phyloP scores from a whole-genome alignment of 1,284 basidiomycete species.

The Xerocomus nothofagi region DNA sequence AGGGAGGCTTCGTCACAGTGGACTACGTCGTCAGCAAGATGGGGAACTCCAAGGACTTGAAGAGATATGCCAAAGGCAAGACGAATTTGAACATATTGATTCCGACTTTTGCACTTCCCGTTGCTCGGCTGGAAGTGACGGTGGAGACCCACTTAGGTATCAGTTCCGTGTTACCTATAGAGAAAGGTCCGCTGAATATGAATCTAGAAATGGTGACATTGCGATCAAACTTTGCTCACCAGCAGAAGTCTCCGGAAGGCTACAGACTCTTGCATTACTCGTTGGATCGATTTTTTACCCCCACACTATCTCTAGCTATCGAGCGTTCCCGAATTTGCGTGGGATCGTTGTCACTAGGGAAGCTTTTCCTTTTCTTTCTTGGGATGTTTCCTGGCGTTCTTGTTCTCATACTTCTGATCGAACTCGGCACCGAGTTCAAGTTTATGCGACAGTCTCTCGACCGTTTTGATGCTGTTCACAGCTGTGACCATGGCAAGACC shows the following conservation, averaged over 20 bases:
- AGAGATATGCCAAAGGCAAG: slow-evolving; percentile 36
- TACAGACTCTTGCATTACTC: slow-evolving; percentile 54
- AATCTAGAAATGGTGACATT: slow-evolving; percentile 20
- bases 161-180: background rate
- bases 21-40: slow-evolving; percentile 57
- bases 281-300: slow-evolving; percentile 56
- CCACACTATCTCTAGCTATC: slow-evolving; percentile 45
- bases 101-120: slow-evolving; percentile 65
- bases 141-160: slow-evolving; percentile 54
- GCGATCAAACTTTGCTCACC: slow-evolving; percentile 30
- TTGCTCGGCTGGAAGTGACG: slow-evolving; percentile 63
- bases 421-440: slow-evolving; percentile 39
- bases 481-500: slow-evolving; percentile 23
- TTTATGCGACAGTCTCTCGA: slow-evolving; percentile 39
- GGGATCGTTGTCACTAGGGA: slow-evolving; percentile 29
- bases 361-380: slow-evolving; percentile 33
- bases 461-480: slow-evolving; percentile 24
- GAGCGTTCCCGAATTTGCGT: slow-evolving; percentile 24
- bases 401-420: slow-evolving; percentile 37
- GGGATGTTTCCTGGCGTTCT: slow-evolving; percentile 30
- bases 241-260: slow-evolving; percentile 24
- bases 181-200: slow-evolving; percentile 4
- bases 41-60: slow-evolving; percentile 21
- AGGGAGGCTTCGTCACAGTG: slow-evolving; percentile 52
- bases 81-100: slow-evolving; percentile 51